Evolutionary conservation across 202 grass and related monocot species (phyloP).

Genomic region (Brachypodium distachyon): DNA sequence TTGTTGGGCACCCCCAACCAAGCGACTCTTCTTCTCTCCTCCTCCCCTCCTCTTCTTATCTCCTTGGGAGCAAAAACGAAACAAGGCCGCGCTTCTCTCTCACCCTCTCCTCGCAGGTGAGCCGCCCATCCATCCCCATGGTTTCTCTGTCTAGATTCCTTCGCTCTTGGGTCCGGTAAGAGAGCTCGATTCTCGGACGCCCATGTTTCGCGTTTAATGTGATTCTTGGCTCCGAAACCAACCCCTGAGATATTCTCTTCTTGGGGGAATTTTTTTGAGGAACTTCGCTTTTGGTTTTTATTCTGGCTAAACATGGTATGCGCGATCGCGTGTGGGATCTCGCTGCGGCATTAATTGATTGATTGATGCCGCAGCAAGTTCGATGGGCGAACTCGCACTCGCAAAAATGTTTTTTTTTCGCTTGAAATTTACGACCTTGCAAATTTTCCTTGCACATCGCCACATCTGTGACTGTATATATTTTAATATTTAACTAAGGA

Average conservation of each 20-base stretch:
- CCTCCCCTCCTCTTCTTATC: neutral
- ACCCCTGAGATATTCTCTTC: neutral
- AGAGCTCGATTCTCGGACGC: too few species aligned
- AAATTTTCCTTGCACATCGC: neutral
- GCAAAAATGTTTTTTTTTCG: neutral
- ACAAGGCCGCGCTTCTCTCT: neutral
- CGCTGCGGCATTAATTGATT: neutral
- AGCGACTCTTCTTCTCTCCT: neutral
- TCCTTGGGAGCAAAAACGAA: neutral
- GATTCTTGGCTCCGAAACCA: neutral
- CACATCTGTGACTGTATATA: neutral
- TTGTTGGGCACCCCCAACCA: neutral
- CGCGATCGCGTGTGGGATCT: too few species aligned
- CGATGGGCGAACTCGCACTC: neutral
- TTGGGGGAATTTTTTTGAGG: neutral
- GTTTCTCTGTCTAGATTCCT: too few species aligned
- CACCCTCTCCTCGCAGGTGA: constrained; percentile 4
- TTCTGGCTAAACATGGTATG: neutral
- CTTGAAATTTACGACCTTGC: neutral
- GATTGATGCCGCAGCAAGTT: neutral
- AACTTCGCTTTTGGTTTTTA: neutral
- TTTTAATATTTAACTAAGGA: neutral
- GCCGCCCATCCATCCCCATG: neutral
- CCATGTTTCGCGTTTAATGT: neutral
- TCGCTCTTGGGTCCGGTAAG: too few species aligned